These are phyloP conservation scores for Rosellinia necatrix DNA, from an alignment of 2,329 filamentous ascomycete genomes.

Conservation along the genomic window DNA sequence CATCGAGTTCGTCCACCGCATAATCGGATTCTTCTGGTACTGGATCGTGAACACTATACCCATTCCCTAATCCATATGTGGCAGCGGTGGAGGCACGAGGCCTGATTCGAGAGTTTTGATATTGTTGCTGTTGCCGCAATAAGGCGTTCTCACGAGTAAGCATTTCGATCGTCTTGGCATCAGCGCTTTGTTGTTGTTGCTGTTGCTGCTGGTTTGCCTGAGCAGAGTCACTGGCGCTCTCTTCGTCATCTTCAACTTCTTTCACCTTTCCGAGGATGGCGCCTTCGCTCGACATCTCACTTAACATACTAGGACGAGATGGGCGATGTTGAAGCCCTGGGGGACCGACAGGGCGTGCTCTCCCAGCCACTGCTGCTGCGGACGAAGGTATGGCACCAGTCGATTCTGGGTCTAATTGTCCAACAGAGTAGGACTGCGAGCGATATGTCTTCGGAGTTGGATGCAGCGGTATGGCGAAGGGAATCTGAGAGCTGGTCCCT, in stretches of 20 bases:
- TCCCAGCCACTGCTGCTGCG: slow-evolving; percentile 55
- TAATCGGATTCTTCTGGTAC: slow-evolving; percentile 71
- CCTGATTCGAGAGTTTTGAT: slow-evolving; percentile 58
- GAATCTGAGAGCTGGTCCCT: slow-evolving; percentile 68
- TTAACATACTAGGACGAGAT: slow-evolving; percentile 77
- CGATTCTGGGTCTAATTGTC: slow-evolving; percentile 77
- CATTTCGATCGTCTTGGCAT: slow-evolving; percentile 67
- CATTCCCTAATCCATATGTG: slow-evolving; percentile 58
- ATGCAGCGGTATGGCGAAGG: slow-evolving; percentile 85
- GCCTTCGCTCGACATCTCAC: slow-evolving; percentile 70
- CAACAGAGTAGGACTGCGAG: slow-evolving; percentile 95
- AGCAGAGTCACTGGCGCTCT: slow-evolving; percentile 59
- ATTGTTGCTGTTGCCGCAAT: slow-evolving; percentile 60
- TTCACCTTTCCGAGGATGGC: slow-evolving; percentile 69
- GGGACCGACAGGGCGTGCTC: slow-evolving; percentile 59
- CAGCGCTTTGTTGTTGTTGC: slow-evolving; percentile 56
- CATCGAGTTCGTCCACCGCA: slow-evolving; percentile 74
- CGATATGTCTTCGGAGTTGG: slow-evolving; percentile 91
- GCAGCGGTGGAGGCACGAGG: slow-evolving; percentile 62
- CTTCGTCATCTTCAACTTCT: slow-evolving; percentile 69
- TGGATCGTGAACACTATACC: slow-evolving; percentile 62
- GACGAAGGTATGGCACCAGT: slow-evolving; percentile 50
- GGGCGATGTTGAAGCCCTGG: slow-evolving; percentile 79
- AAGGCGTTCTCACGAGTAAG: slow-evolving; percentile 67
- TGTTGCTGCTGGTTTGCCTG: slow-evolving; percentile 59